Evolutionary conservation across 208 protist genomes (phyloP).

Genomic region (Leishmania major): DNA sequence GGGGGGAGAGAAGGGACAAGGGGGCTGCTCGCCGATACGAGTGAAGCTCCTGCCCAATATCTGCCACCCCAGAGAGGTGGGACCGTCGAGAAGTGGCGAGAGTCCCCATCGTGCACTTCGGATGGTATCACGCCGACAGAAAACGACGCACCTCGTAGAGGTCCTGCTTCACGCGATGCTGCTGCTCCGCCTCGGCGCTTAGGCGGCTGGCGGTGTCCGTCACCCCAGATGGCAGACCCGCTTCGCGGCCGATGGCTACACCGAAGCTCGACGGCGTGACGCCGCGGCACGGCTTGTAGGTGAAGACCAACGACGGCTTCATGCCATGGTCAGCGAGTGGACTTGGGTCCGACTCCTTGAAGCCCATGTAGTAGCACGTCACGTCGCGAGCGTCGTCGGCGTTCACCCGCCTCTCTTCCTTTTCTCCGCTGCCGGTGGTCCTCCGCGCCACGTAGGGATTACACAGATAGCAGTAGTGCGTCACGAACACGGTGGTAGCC

Average conservation of each 20-base stretch:
- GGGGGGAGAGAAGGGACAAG: not conserved
- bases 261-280: constrained; percentile 92
- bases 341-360: constrained; percentile 22
- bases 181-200: constrained; percentile 52
- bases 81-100: not conserved
- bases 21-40: not conserved
- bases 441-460: constrained; percentile 54
- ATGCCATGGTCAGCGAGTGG: constrained; percentile 3
- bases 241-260: constrained; percentile 86
- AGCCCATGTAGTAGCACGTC: constrained; percentile 88
- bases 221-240: constrained; percentile 75
- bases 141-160: constrained; percentile 34
- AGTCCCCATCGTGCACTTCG: not conserved
- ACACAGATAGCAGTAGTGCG: constrained; percentile 93
- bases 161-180: constrained; percentile 35
- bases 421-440: not conserved
- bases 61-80: not conserved
- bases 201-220: constrained; percentile 57
- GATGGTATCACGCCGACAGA: constrained; percentile 1
- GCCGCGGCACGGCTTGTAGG: constrained; percentile 80
- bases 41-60: not conserved
- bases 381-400: constrained; percentile 27
- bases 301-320: constrained; percentile 62
- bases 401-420: not conserved
- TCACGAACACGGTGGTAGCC: constrained; percentile 94